phyloP scores from a whole-genome alignment of 148 eudicot species.

The Cornus controversa region DNA sequence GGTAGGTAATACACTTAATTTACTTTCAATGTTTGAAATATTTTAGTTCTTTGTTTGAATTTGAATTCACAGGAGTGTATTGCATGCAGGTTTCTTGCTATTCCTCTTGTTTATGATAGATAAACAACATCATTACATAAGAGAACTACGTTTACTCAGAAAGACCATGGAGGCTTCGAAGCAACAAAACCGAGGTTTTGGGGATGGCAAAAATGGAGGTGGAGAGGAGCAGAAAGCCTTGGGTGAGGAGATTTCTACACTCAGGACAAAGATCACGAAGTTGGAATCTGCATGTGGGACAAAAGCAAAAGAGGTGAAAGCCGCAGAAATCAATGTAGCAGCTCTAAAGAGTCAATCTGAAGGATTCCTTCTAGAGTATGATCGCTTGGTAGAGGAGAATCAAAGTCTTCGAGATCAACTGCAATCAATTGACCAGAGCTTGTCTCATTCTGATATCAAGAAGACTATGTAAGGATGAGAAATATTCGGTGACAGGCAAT shows the following conservation, averaged over 20 bases:
- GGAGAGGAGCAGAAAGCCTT: slow-evolving; percentile 25
- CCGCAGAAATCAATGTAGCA: slow-evolving; percentile 34
- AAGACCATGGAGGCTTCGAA: slow-evolving; percentile 36
- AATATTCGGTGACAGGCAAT: not conserved
- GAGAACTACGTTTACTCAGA: slow-evolving; percentile 43
- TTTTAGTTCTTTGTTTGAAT: not conserved
- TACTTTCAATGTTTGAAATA: not conserved
- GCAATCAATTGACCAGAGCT: slow-evolving; percentile 28
- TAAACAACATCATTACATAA: slow-evolving; percentile 44
- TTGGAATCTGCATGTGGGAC: slow-evolving; percentile 43
- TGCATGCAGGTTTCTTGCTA: slow-evolving; percentile 39
- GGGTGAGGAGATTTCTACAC: slow-evolving; percentile 23
- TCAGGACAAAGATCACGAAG: slow-evolving; percentile 29
- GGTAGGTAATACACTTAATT: not conserved
- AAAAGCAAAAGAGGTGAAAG: slow-evolving; percentile 33
- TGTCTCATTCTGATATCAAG: slow-evolving; percentile 28
- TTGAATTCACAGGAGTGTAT: not conserved
- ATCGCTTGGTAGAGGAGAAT: slow-evolving; percentile 50
- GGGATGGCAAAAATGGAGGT: slow-evolving; percentile 22
- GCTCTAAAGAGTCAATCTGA: slow-evolving; percentile 52
- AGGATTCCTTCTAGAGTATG: slow-evolving; percentile 45
- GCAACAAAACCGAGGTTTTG: slow-evolving; percentile 32
- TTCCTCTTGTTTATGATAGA: slow-evolving; percentile 48
- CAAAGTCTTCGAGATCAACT: slow-evolving; percentile 40
- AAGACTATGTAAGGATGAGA: slow-evolving; percentile 19